Evolutionary conservation across 805 yeast species (phyloP).

Genomic region (Dipodascopsis tothii): DNA sequence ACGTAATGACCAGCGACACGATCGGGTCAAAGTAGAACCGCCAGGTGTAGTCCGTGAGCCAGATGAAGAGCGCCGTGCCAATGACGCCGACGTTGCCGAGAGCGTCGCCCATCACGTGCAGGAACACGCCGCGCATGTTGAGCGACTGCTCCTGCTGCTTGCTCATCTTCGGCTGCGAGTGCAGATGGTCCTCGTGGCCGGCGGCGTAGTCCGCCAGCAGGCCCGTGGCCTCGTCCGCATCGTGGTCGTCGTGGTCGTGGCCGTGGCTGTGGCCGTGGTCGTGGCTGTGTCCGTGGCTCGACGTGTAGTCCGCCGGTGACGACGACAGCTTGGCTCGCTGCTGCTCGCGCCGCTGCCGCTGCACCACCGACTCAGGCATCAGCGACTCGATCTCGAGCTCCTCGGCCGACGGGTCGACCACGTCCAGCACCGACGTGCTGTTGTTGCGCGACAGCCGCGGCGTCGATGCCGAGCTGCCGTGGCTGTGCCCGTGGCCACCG

Average conservation of each 20-base stretch:
- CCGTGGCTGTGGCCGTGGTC: conserved; percentile 22
- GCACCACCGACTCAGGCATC: conserved; percentile 18
- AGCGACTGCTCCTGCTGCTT: conserved; percentile 46
- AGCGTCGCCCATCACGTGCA: conserved; percentile 95
- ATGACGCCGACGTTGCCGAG: conserved; percentile 93
- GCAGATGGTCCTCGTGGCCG: conserved; percentile 29
- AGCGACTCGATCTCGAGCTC: conserved; percentile 16
- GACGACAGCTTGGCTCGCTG: conserved; percentile 4
- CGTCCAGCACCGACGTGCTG: background rate
- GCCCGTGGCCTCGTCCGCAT: conserved; percentile 36
- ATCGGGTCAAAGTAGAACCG: conserved; percentile 77
- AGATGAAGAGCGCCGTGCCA: conserved; percentile 77
- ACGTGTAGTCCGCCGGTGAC: background rate
- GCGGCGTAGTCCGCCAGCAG: conserved; percentile 27
- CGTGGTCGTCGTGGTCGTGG: conserved; percentile 30
- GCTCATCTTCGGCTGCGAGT: conserved; percentile 26
- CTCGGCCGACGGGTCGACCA: background rate
- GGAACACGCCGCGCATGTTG: conserved; percentile 94
- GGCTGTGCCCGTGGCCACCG: conserved; percentile 38
- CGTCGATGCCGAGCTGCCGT: conserved; percentile 14
- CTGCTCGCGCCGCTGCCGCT: conserved; percentile 9
- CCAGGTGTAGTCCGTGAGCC: conserved; percentile 91
- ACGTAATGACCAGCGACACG: conserved; percentile 76
- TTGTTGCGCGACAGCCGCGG: background rate
- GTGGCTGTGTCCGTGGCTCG: conserved; percentile 15